Evolutionary conservation across 164 flowering plant genomes (phyloP), one percentile per base, ranked within the genome.

Genomic region (Stephania cephalantha): DNA sequence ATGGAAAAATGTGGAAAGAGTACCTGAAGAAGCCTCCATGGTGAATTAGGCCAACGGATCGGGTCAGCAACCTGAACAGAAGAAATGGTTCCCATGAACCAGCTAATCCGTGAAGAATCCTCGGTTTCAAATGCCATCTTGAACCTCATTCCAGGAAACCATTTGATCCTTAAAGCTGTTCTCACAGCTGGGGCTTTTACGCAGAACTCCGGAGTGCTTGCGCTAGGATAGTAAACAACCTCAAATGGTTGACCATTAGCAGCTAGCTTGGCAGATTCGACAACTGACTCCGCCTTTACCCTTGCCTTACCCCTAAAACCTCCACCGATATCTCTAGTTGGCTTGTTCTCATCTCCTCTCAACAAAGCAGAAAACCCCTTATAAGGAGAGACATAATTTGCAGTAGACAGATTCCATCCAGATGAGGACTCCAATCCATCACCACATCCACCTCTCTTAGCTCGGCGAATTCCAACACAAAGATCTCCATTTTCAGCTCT

Each of bases 11-110:
- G 55, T 50, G 15, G 55, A 8, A 48, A 12, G 42, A 44, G 66
- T 81, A 95, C 99, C 98, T 90, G 94, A 46, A 95, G 99, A 81
- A 90, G 92, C 70, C 98, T 86, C 99, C 99, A 95, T 0, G 97
- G 99, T 8, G 99, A 95, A 81, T 90, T 87, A 64, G 99, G 95
- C 98, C 98, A 95, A 12, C 86, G 86, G 46, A 88, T 68, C 22
- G 96, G 95, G 44, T 95, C 99, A 55, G 88, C 90, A 73, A 91
- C 94, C 78, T 89, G 97, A 83, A 86, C 96, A 70, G 89, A 84
- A 1, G 96, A 82, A 7, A 95, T 80, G 73, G 98, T 93, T 42
- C 99, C 99, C 97, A 93, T 92, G 80, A 93, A 95, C 98, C 98
- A 95, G 82, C 99, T 95, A 46, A 93, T 93, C 79, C 98, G 80